Conservation (phyloP, 78 protist genomes). For the Polysphondylium violaceum region DNA sequence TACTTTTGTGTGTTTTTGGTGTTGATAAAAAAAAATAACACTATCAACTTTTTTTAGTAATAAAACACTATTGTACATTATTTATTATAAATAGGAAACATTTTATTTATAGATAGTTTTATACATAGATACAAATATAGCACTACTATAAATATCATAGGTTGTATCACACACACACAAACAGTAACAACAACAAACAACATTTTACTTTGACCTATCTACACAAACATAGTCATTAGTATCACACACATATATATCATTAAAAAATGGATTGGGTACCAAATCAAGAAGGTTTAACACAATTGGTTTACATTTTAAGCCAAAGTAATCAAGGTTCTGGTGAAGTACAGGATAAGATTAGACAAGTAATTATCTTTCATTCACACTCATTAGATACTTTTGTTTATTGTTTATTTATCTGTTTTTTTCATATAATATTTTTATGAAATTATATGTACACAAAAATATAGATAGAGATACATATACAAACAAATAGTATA, state of each 20-base stretch:
- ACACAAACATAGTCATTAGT: no score
- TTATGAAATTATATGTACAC: neutral
- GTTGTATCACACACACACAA: neutral
- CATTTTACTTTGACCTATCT: no score
- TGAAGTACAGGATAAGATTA: conserved; percentile 48
- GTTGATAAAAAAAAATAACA: no score
- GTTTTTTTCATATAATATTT: neutral
- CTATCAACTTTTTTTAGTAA: no score
- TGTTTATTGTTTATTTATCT: neutral
- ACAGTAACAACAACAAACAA: neutral
- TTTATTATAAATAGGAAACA: no score
- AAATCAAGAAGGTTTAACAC: conserved; percentile 44
- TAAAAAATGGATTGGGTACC: conserved; percentile 55
- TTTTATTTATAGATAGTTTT: no score
- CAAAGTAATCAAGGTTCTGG: conserved; percentile 4
- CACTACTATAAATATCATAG: neutral
- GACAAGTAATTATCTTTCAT: conserved; percentile 16
- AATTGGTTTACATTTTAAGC: conserved; percentile 14
- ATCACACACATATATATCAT: neutral
- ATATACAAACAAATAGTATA: neutral
- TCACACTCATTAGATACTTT: neutral
- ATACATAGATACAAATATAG: neutral
- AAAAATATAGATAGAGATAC: neutral
- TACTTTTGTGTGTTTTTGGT: no score
- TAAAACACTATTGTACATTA: no score